phyloP scores from a whole-genome alignment of 495 filamentous ascomycete species.

The Aspergillus cavernicola region DNA sequence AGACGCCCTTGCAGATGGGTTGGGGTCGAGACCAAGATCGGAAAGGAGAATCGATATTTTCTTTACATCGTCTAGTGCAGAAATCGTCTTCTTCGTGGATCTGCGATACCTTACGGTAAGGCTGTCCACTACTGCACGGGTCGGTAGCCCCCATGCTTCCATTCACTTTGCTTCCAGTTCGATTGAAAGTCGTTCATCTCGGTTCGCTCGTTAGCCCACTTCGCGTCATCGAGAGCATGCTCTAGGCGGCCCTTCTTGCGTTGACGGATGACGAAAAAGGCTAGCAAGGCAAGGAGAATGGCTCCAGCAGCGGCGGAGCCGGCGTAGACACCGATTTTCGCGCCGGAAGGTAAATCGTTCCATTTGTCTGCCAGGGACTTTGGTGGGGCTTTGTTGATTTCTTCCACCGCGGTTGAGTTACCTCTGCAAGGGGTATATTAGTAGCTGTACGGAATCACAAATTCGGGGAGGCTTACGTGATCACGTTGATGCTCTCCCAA shows the following conservation, averaged over 20 bases:
- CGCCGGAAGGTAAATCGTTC: conserved; percentile 47
- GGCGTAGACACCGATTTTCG: conserved; percentile 58
- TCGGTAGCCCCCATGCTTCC: conserved; percentile 35
- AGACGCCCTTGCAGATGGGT: conserved; percentile 11
- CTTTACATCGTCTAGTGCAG: conserved; percentile 14
- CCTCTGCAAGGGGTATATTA: conserved; percentile 42
- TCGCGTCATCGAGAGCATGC: conserved; percentile 51
- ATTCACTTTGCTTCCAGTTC: conserved; percentile 40
- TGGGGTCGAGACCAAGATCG: not conserved
- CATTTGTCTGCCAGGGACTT: conserved; percentile 54
- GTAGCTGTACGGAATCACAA: not conserved
- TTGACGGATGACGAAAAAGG: conserved; percentile 64
- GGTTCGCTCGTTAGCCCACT: conserved; percentile 54
- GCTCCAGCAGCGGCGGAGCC: conserved; percentile 48
- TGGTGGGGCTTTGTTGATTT: conserved; percentile 29
- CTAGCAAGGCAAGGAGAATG: conserved; percentile 43
- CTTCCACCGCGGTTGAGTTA: conserved; percentile 54
- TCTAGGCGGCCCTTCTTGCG: conserved; percentile 63
- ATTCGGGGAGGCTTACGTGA: conserved; percentile 44
- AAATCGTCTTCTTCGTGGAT: conserved; percentile 1
- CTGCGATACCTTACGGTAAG: not conserved
- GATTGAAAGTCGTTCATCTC: conserved; percentile 58
- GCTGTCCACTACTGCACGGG: conserved; percentile 28
- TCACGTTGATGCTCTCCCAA: conserved; percentile 69
- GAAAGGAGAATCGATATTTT: conserved; percentile 6